phyloP scores from a whole-genome alignment of 768 basidiomycete species.

The Holtermanniella nyarrowii region DNA sequence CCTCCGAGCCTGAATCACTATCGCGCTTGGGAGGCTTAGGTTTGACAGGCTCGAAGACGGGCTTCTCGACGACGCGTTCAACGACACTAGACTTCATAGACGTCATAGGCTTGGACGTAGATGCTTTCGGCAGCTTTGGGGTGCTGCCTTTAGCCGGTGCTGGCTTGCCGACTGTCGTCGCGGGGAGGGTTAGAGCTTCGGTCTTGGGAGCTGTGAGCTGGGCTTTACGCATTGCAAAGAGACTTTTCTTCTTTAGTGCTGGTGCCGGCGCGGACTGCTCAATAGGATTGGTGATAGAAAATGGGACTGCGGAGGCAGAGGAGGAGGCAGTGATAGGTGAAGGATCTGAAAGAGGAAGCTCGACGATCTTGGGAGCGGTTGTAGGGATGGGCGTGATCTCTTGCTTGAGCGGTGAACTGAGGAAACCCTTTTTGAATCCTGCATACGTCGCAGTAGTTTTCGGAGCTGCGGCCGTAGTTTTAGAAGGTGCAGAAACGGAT shows the following conservation, averaged over 20 bases:
- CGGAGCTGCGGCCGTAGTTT: slow-evolving; percentile 2
- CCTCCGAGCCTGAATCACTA: slow-evolving; percentile 30
- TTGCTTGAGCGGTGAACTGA: slow-evolving; percentile 3
- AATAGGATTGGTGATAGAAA: not conserved
- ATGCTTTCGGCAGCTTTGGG: slow-evolving; percentile 1
- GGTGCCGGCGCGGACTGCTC: not conserved
- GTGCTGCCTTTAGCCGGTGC: not conserved
- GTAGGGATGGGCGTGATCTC: not conserved
- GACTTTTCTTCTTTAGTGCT: slow-evolving; percentile 17
- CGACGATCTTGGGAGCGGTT: not conserved
- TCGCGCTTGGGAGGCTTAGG: slow-evolving; percentile 1
- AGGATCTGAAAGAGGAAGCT: not conserved
- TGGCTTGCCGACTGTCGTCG: not conserved
- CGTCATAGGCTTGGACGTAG: not conserved
- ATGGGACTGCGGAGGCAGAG: not conserved
- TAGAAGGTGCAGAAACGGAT: slow-evolving; percentile 15
- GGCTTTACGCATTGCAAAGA: slow-evolving; percentile 26
- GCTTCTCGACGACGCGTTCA: slow-evolving; percentile 4
- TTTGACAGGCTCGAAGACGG: not conserved
- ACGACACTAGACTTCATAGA: slow-evolving; percentile 9
- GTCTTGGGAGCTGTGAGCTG: slow-evolving; percentile 2
- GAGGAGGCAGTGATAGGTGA: not conserved
- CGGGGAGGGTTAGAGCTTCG: not conserved
- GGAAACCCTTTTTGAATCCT: slow-evolving; percentile 29
- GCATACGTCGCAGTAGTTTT: slow-evolving; percentile 8